Evolutionary conservation across 163 green algal genomes (phyloP).

Genomic region (Volvox carteri): DNA sequence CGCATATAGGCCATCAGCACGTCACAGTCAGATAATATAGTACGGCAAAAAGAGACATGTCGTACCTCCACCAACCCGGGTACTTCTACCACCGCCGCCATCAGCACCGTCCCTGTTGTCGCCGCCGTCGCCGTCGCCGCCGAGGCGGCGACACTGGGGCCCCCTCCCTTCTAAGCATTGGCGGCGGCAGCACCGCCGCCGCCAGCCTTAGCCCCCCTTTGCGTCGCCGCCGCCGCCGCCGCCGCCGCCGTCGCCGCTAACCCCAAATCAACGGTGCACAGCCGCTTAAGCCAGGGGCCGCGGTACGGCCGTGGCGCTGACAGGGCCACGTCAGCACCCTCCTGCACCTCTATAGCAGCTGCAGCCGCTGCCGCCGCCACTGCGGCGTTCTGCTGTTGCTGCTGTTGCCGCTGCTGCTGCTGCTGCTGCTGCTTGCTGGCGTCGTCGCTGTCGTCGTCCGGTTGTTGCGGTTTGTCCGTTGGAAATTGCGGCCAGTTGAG

Average conservation of each 20-base stretch:
- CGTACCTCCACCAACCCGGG: slow-evolving; percentile 38
- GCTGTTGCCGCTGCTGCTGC: not conserved
- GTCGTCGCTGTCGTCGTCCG: too few species aligned
- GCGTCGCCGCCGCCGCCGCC: too few species aligned
- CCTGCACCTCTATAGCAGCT: too few species aligned
- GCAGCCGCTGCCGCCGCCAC: not conserved
- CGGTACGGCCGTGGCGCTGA: not conserved
- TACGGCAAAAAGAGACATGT: not conserved
- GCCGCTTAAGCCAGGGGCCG: not conserved
- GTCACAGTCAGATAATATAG: not conserved
- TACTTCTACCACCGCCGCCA: slow-evolving; percentile 22
- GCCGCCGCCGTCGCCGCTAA: not conserved
- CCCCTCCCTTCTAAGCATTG: not conserved
- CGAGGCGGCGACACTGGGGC: too few species aligned
- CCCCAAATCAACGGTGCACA: not conserved
- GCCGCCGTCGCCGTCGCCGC: not conserved
- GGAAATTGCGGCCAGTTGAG: slow-evolving; percentile 15
- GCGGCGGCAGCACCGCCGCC: too few species aligned
- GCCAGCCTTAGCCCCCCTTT: too few species aligned
- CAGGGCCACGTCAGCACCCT: not conserved
- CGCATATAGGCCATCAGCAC: not conserved
- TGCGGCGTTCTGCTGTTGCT: not conserved
- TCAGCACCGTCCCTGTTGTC: not conserved
- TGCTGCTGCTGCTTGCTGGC: too few species aligned
- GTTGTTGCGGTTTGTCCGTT: too few species aligned